Conservation (phyloP, 2,329 filamentous ascomycete genomes). For the Teratosphaeria zuluensis region DNA sequence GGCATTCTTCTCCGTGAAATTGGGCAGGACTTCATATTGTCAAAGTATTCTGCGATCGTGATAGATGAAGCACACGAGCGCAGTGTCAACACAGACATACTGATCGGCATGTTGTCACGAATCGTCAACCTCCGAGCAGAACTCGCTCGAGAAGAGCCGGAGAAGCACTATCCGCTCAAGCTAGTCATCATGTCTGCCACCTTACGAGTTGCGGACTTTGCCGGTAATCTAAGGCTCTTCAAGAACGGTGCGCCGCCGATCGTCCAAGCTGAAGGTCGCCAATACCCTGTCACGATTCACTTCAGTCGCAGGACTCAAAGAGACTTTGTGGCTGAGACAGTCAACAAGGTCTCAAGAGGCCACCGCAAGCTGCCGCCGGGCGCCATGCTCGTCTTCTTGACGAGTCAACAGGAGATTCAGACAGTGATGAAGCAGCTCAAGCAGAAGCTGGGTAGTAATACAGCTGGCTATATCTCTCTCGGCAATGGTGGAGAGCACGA, state of each 20-base stretch:
- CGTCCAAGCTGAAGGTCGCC: constrained; percentile 80
- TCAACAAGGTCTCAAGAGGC: constrained; percentile 74
- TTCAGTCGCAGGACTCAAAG: constrained; percentile 73
- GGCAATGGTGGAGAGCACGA: neutral
- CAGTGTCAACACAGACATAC: constrained; percentile 92
- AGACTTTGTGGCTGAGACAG: constrained; percentile 87
- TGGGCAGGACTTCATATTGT: constrained; percentile 74
- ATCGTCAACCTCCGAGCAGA: constrained; percentile 76
- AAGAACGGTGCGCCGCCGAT: constrained; percentile 62
- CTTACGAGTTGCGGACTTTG: constrained; percentile 80
- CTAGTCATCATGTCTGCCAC: constrained; percentile 98
- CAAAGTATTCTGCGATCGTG: constrained; percentile 85
- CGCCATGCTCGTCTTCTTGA: constrained; percentile 87
- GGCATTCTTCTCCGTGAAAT: constrained; percentile 90
- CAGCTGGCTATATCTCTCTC: constrained; percentile 21
- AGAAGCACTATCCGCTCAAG: constrained; percentile 65
- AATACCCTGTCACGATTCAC: constrained; percentile 82
- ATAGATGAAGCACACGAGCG: constrained; percentile 97
- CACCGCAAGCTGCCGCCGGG: constrained; percentile 85
- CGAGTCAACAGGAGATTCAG: constrained; percentile 83
- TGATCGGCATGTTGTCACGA: constrained; percentile 94
- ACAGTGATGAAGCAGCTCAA: constrained; percentile 72
- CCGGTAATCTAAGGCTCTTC: constrained; percentile 74
- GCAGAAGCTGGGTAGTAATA: constrained; percentile 49
- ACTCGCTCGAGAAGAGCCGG: constrained; percentile 61